Evolutionary conservation across 208 protist genomes (phyloP), one percentile per base, ranked within the genome.

Genomic region (Trypanosoma caninum): DNA sequence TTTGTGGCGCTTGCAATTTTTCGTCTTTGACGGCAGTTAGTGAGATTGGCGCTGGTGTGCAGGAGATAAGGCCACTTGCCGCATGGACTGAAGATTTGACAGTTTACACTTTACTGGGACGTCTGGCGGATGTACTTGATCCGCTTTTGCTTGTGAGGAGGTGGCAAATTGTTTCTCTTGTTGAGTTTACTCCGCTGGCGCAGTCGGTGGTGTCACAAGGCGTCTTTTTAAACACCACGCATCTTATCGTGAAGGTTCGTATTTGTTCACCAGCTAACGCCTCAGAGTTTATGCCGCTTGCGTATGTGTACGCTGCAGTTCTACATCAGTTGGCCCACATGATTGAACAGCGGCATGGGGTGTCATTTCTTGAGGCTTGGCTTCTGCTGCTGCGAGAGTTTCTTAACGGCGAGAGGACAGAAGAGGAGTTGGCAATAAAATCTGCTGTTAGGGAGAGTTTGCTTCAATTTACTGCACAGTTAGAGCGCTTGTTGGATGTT

Each of bases 291-390:
- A 22, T 72, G 27, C 41, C 65, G 6, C n/a, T 51, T 31, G 35
- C 57, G 13, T 55, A 57, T 27, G 41, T 63, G 7, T 59, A 50
- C 30, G 51, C n/a, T n/a, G 28, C 48, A 38, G 51, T 50, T 14
- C n/a, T 72, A 34, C 65, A 72, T 45, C 65, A 72, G 34, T 34
- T 72, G n/a, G 65, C 65, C 25, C 65, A 72, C 38, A 40, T 62
- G 14, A 14, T 60, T 18, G 65, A 59, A n/a, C 18, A 40, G 13
- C 23, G 35, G 18, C 65, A 72, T 27, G 40, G 34, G 9, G 20
- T 53, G 7, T 20, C 13, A 18, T 72, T 72, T 54, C 11, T 65
- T 23, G 37, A 60, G 16, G 31, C n/a, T 18, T 72, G 65, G 65
- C 2, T 60, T 20, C 30, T 51, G n/a, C 20, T 72, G 10, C 13